Percentiles rank a stretch among this genome's conserved stretches.
These are phyloP conservation scores for Euphorbia lathyris DNA, from an alignment of 345 rosid species.

Conservation along the genomic window DNA sequence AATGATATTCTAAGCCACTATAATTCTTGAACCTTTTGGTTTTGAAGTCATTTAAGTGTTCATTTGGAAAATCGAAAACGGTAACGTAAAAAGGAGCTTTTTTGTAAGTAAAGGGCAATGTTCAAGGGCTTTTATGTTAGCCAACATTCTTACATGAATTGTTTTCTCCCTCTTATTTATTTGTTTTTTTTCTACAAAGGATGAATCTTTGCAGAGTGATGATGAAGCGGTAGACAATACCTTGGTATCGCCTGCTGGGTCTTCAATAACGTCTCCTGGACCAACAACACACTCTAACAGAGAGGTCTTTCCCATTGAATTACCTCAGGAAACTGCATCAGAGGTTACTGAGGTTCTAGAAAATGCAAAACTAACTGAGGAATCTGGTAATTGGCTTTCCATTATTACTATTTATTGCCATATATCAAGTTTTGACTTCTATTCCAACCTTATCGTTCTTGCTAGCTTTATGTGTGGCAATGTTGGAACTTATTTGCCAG, in stretches of 20 bases:
- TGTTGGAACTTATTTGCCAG: no score
- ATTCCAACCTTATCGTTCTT: background rate
- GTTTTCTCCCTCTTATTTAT: background rate
- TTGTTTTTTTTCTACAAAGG: background rate
- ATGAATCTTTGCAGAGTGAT: background rate
- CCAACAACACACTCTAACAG: background rate
- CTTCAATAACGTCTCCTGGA: slow-evolving; percentile 3
- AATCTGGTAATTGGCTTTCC: slow-evolving; percentile 19
- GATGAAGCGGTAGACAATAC: background rate
- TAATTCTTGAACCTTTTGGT: no score
- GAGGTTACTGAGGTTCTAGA: background rate
- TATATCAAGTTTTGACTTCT: background rate
- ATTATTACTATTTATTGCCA: background rate
- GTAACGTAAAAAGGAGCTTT: no score
- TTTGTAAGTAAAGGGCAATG: no score
- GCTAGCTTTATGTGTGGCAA: background rate
- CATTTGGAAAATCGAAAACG: no score
- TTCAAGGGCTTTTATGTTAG: no score
- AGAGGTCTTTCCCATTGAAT: background rate
- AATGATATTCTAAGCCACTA: no score
- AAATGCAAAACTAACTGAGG: background rate
- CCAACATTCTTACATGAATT: background rate
- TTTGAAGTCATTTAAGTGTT: no score
- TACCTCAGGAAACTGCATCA: background rate
- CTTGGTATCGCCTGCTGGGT: slow-evolving; percentile 9